Evolutionary conservation across 148 eudicot genomes (phyloP).

Genomic region (Silene conica): DNA sequence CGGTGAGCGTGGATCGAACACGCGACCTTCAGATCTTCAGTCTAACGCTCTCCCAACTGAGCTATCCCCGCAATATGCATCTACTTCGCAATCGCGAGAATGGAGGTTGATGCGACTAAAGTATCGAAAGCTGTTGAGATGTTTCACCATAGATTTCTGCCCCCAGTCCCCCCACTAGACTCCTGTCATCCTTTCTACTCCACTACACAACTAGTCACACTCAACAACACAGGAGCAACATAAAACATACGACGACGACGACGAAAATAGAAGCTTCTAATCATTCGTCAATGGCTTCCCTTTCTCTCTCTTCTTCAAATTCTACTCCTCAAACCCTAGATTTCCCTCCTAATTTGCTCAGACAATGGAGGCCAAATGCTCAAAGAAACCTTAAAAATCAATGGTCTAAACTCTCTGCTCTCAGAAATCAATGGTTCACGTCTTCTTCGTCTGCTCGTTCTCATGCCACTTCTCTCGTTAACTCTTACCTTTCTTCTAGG

Average conservation of each 20-base stretch:
- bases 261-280: conserved; percentile 16
- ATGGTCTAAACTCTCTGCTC: conserved; percentile 64
- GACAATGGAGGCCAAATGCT: conserved; percentile 82
- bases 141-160: conserved; percentile 30
- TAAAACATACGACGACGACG: too few relatives aligned
- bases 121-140: conserved; percentile 21
- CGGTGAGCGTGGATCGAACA: conserved; percentile 99
- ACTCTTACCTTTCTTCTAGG: conserved; percentile 65
- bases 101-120: conserved; percentile 1
- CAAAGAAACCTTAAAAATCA: conserved; percentile 84
- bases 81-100: background rate
- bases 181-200: too few relatives aligned
- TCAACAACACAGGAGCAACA: too few relatives aligned
- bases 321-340: conserved; percentile 18
- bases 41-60: conserved; percentile 48
- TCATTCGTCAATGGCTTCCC: conserved; percentile 17
- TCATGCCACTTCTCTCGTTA: conserved; percentile 65
- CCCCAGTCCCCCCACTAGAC: too few relatives aligned
- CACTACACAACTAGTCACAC: too few relatives aligned
- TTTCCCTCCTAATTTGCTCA: conserved; percentile 30
- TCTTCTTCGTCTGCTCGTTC: conserved; percentile 47
- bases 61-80: conserved; percentile 21
- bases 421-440: conserved; percentile 49
- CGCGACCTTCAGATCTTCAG: conserved; percentile 64
- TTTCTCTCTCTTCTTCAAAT: conserved; percentile 23